phyloP scores from a whole-genome alignment of 768 basidiomycete species.

The Phaffia australis region DNA sequence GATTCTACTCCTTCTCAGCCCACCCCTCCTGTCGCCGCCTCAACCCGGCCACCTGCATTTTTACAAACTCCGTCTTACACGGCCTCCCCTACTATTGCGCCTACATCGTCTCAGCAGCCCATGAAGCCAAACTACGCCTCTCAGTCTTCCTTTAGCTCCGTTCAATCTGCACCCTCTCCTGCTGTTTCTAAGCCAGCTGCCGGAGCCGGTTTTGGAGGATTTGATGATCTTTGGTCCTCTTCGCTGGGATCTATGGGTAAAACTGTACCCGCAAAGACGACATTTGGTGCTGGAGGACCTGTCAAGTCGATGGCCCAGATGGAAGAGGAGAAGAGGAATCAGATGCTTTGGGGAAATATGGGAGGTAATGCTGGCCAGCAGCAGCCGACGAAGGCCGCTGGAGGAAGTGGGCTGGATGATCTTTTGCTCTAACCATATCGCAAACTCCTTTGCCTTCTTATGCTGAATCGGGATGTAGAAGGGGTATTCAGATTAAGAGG shows the following conservation, averaged over 20 bases:
- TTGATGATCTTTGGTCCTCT: slow-evolving; percentile 24
- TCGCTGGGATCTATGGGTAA: slow-evolving; percentile 28
- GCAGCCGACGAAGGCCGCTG: slow-evolving; percentile 5
- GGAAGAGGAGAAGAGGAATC: slow-evolving; percentile 73
- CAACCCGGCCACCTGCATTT: slow-evolving; percentile 7
- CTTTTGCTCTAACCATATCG: slow-evolving; percentile 38
- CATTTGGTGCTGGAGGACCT: slow-evolving; percentile 12
- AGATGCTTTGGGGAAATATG: slow-evolving; percentile 60
- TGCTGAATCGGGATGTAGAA: not conserved
- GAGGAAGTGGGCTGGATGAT: slow-evolving; percentile 39
- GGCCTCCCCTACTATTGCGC: not conserved
- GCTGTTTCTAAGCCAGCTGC: slow-evolving; percentile 14
- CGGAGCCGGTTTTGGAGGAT: slow-evolving; percentile 17
- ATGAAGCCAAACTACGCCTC: slow-evolving; percentile 22
- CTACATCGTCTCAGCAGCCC: slow-evolving; percentile 7
- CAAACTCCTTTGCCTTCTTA: not conserved
- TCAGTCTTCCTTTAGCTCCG: not conserved
- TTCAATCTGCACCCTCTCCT: not conserved
- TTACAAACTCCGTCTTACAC: slow-evolving; percentile 11
- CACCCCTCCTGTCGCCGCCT: slow-evolving; percentile 14
- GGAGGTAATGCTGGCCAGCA: slow-evolving; percentile 2
- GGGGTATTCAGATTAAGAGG: slow-evolving; percentile 1
- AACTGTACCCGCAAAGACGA: slow-evolving; percentile 32
- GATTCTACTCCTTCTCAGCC: slow-evolving; percentile 16
- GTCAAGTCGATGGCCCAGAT: slow-evolving; percentile 82